Conservation (phyloP, 495 filamentous ascomycete genomes). For the Xylaria bambusicola region DNA sequence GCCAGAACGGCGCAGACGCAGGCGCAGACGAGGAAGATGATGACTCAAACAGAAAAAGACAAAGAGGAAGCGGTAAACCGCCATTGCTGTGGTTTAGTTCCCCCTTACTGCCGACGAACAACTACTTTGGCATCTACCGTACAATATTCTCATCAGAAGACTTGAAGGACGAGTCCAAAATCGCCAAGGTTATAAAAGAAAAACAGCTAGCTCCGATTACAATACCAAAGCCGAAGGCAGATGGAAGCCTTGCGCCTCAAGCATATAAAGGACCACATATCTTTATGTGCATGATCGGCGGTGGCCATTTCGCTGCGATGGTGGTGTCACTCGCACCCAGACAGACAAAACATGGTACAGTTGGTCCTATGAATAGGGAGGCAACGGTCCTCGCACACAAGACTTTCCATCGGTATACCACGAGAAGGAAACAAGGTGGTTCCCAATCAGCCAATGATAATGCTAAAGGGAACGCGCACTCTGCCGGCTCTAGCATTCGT, state of each 20-base stretch:
- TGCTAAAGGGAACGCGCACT: conserved; percentile 88
- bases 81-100: conserved; percentile 87
- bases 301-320: conserved; percentile 97
- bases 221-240: conserved; percentile 48
- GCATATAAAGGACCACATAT: conserved; percentile 71
- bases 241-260: conserved; percentile 51
- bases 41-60: conserved; percentile 48
- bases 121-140: conserved; percentile 80
- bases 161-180: conserved; percentile 59
- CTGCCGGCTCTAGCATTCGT: conserved; percentile 84
- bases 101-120: conserved; percentile 70
- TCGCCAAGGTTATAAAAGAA: conserved; percentile 66
- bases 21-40: conserved; percentile 51
- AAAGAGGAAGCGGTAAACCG: conserved; percentile 60
- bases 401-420: conserved; percentile 97
- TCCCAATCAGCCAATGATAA: conserved; percentile 90
- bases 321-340: conserved; percentile 85
- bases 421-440: conserved; percentile 91
- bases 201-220: conserved; percentile 74
- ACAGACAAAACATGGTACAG: conserved; percentile 61
- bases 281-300: conserved; percentile 97
- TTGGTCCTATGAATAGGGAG: conserved; percentile 72
- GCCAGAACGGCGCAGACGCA: conserved; percentile 20
- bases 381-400: conserved; percentile 90
- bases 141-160: conserved; percentile 76